phyloP scores from a whole-genome alignment of 108 stramenopile genomes.

The Skeletonema grethae region DNA sequence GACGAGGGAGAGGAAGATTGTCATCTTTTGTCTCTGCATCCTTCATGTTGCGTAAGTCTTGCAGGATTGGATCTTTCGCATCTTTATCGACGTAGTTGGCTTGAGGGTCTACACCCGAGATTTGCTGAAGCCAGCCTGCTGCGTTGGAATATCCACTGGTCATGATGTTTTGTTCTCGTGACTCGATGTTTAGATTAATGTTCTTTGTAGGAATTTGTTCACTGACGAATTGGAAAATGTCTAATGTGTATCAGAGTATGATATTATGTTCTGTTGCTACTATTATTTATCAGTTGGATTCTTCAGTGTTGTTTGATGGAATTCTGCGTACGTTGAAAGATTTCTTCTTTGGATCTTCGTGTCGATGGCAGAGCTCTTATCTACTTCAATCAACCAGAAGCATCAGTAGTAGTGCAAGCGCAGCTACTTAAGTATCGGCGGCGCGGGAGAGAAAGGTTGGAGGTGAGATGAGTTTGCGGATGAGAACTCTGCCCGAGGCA shows the following conservation, averaged over 20 bases:
- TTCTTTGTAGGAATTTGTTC: neutral
- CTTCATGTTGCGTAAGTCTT: conserved; percentile 29
- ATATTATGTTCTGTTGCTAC: too few species aligned
- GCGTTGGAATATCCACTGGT: conserved; percentile 36
- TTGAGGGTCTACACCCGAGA: conserved; percentile 31
- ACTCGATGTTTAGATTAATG: conserved; percentile 5
- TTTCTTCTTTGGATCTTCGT: neutral
- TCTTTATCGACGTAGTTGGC: conserved; percentile 14
- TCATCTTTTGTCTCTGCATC: conserved; percentile 19
- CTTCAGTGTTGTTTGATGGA: neutral
- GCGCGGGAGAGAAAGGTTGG: too few species aligned
- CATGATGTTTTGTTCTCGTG: conserved; percentile 29
- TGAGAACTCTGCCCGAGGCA: neutral
- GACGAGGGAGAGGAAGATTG: conserved; percentile 5
- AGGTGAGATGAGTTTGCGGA: neutral
- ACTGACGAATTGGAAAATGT: too few species aligned
- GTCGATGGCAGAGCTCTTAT: too few species aligned
- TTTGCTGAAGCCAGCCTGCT: conserved; percentile 33
- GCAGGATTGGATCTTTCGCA: conserved; percentile 32
- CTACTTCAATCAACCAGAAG: too few species aligned
- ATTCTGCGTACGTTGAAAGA: neutral
- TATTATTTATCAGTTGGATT: too few species aligned
- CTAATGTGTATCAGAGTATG: too few species aligned
- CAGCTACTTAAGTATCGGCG: too few species aligned
- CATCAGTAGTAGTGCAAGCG: too few species aligned